A percentile compares a stretch with the other conserved stretches of the same genome.
Conservation (phyloP, 1,284 basidiomycete genomes). For the Fomitopsis pinicola region DNA sequence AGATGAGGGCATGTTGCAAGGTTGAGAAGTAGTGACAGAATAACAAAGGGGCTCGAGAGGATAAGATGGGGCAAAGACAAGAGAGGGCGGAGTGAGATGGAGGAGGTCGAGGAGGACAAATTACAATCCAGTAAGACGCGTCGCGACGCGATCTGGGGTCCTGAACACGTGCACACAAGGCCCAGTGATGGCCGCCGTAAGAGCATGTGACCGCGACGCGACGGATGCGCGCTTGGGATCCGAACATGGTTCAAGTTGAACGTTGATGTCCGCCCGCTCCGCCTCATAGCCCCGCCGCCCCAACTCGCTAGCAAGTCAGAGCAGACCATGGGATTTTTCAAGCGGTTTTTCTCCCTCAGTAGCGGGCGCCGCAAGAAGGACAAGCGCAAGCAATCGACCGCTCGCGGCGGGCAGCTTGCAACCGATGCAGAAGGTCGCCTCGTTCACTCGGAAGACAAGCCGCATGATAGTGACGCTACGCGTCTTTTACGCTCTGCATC, state of each 20-base stretch:
- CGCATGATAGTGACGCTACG: slow-evolving; percentile 52
- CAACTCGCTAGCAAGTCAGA: background rate
- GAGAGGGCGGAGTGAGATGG: no score
- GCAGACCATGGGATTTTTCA: slow-evolving; percentile 58
- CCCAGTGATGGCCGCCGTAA: background rate
- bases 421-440: slow-evolving; percentile 24
- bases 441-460: slow-evolving; percentile 21
- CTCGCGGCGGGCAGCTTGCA: background rate
- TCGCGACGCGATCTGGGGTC: background rate
- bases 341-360: slow-evolving; percentile 65
- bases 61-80: no score
- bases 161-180: background rate
- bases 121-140: no score
- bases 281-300: background rate
- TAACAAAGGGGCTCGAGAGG: no score
- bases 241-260: background rate
- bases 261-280: background rate
- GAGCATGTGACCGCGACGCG: background rate
- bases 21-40: no score
- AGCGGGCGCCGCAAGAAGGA: slow-evolving; percentile 57
- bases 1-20: background rate
- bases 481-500: slow-evolving; percentile 70
- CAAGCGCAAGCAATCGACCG: slow-evolving; percentile 20
- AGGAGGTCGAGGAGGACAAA: no score
- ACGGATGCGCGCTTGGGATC: background rate